phyloP scores from a whole-genome alignment of 2,329 filamentous ascomycete genomes.

The Aspergillus quadricinctus region DNA sequence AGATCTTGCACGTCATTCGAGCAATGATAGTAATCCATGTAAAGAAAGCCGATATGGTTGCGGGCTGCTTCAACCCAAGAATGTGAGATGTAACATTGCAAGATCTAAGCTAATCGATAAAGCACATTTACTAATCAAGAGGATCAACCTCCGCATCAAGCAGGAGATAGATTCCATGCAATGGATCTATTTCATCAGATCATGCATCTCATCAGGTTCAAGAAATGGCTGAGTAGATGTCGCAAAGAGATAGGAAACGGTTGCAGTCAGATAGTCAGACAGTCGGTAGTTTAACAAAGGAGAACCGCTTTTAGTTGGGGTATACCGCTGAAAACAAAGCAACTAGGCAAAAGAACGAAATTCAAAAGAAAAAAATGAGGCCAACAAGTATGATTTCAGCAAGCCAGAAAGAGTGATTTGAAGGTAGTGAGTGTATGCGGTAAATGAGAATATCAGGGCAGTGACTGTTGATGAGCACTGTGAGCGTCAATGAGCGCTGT shows the following conservation, averaged over 20 bases:
- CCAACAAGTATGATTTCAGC: conserved; percentile 1
- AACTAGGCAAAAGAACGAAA: conserved; percentile 5
- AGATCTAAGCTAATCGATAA: background rate
- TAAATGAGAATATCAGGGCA: conserved; percentile 9
- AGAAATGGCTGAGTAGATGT: conserved; percentile 4
- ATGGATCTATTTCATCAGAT: conserved; percentile 8
- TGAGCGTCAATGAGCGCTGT: conserved; percentile 43
- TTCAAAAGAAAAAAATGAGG: background rate
- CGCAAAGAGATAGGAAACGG: conserved; percentile 4
- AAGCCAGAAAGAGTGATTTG: background rate
- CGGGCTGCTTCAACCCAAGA: background rate
- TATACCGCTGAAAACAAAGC: conserved; percentile 30
- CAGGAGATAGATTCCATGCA: background rate
- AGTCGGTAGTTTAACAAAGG: conserved; percentile 13
- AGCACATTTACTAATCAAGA: background rate
- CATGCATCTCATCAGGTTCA: conserved; percentile 15
- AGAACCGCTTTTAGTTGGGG: conserved; percentile 25
- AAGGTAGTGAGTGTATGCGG: background rate
- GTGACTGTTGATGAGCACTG: conserved; percentile 26
- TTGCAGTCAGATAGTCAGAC: conserved; percentile 10
- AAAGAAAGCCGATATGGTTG: background rate
- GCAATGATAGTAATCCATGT: background rate
- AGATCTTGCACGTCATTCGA: background rate
- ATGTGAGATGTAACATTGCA: background rate
- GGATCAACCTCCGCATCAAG: background rate